Evolutionary conservation across 2,329 filamentous ascomycete genomes (phyloP).

Genomic region (Phialocephala sp.): DNA sequence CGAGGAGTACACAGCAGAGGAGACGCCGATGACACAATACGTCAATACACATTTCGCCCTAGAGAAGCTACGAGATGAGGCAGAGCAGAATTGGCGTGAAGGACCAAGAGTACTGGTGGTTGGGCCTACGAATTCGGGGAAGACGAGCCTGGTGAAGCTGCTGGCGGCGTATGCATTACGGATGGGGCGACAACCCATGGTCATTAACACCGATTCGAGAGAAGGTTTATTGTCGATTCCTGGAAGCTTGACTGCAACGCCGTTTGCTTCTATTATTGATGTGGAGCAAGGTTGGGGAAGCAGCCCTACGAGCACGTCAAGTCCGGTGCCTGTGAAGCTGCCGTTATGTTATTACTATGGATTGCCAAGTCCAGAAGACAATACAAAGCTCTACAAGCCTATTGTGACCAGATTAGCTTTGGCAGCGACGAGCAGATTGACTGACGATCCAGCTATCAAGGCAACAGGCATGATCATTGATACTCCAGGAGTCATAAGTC

Average conservation of each 20-base stretch:
- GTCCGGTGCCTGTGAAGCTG: slow-evolving; percentile 85
- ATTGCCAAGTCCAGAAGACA: slow-evolving; percentile 72
- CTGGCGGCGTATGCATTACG: slow-evolving; percentile 81
- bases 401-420: slow-evolving; percentile 79
- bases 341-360: slow-evolving; percentile 92
- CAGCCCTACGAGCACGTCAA: slow-evolving; percentile 89
- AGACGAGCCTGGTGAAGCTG: slow-evolving; percentile 80
- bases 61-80: slow-evolving; percentile 70
- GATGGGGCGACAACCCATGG: slow-evolving; percentile 74
- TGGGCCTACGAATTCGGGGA: slow-evolving; percentile 79
- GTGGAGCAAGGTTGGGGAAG: slow-evolving; percentile 88
- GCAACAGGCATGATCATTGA: slow-evolving; percentile 85
- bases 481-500: slow-evolving; percentile 72
- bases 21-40: slow-evolving; percentile 81
- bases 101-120: slow-evolving; percentile 87
- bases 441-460: slow-evolving; percentile 74
- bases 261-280: slow-evolving; percentile 86
- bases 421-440: slow-evolving; percentile 76
- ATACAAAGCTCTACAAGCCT: slow-evolving; percentile 73
- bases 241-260: slow-evolving; percentile 83
- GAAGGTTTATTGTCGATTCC: slow-evolving; percentile 81
- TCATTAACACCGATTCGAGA: slow-evolving; percentile 83
- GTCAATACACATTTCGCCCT: slow-evolving; percentile 89
- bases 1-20: slow-evolving; percentile 71
- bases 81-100: slow-evolving; percentile 54